A percentile compares a stretch with the other conserved stretches of the same genome.
Conservation (phyloP, 192 early-diverging fungal genomes). For the Geranomyces variabilis region DNA sequence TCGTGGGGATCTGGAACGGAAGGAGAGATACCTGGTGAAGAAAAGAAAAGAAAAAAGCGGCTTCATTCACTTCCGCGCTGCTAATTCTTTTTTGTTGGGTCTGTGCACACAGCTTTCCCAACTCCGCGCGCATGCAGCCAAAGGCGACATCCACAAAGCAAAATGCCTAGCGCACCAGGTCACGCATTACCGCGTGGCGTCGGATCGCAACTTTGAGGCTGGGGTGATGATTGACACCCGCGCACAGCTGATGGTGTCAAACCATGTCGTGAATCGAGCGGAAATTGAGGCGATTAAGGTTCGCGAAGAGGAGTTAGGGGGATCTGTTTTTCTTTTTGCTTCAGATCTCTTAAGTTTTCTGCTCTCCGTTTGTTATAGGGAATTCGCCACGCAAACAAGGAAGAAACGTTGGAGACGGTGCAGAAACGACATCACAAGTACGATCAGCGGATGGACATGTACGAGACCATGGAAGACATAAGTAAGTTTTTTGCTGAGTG, state of each 20-base stretch:
- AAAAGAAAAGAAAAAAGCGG: neutral
- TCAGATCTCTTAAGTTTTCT: neutral
- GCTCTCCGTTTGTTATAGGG: conserved; percentile 21
- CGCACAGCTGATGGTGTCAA: conserved; percentile 49
- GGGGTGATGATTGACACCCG: conserved; percentile 45
- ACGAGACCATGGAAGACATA: conserved; percentile 53
- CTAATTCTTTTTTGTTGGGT: no score
- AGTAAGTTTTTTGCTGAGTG: conserved; percentile 1
- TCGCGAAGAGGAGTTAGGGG: neutral
- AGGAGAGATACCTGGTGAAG: conserved; percentile 50
- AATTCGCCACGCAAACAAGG: conserved; percentile 41
- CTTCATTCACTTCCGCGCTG: no score
- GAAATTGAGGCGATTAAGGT: conserved; percentile 53
- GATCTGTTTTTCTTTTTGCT: no score
- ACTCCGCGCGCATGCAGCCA: conserved; percentile 30
- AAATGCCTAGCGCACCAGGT: conserved; percentile 47
- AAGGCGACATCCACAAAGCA: conserved; percentile 53
- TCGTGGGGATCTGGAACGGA: conserved; percentile 46
- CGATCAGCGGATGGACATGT: conserved; percentile 31
- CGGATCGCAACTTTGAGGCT: conserved; percentile 48
- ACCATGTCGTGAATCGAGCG: conserved; percentile 51
- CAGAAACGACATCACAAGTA: conserved; percentile 44
- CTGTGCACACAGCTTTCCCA: conserved; percentile 39
- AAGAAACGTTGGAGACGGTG: conserved; percentile 36
- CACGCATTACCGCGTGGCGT: conserved; percentile 38